Evolutionary conservation across 1,284 basidiomycete genomes (phyloP), one percentile per base, ranked within the genome.

Genomic region (Ganoderma sinense): DNA sequence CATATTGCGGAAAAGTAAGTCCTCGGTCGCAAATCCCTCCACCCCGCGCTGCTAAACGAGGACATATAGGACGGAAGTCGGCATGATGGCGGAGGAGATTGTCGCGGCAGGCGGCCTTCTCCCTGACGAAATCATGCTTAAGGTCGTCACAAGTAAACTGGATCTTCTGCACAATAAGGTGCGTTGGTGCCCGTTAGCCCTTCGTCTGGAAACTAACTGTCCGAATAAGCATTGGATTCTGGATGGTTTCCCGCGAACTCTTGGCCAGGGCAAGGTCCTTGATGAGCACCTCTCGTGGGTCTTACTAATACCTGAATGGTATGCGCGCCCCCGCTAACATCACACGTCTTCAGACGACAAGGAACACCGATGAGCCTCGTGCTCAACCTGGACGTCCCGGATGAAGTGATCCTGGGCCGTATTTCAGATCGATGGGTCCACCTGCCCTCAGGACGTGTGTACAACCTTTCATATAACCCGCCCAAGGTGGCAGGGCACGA

Each of bases 341-440:
- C 20, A 23, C 7, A 23, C 18, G 7, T 16, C n/a, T 56, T 11
- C 76, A 94, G 91, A 76, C 83, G 83, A 69, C 86, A 86, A 74
- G 84, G 84, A 65, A 86, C 81, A 20, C 87, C 94, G 29, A 83
- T 99, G 67, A 96, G 92, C 73, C 87, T 99, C 70, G 89, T 99
- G 62, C 90, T 98, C 67, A 96, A 98, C 80, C 86, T 99, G 58
- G 93, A 97, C 75, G 97, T 99, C 16, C 91, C 97, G 0, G 97
- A 98, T 78, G 85, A 93, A 56, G 89, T 97, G 65, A 98, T 99
- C 78, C 86, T 98, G 68, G 87, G 90, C 68, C 91, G 97, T 55
- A 98, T 99, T 78, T 91, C 94, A 45, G 95, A 97, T 75, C 93
- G 97, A 65, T 99, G 95, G 95, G 91, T 99, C 5, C 97, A 99